phyloP scores from a whole-genome alignment of 345 rosid species.

The Eucalyptus paniculata region DNA sequence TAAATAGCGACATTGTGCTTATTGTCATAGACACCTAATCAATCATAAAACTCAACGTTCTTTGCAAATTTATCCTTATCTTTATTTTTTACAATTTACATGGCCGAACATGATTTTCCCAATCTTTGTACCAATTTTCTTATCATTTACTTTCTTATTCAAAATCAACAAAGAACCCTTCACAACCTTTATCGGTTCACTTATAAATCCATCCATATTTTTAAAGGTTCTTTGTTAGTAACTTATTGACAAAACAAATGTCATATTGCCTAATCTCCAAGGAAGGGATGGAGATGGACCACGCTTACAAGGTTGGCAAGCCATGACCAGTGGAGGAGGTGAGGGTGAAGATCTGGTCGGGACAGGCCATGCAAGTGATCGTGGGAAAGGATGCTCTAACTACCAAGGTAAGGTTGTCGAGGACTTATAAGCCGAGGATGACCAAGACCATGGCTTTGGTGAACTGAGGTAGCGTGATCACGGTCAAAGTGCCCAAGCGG shows the following conservation, averaged over 20 bases:
- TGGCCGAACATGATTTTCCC: not conserved
- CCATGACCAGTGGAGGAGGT: not conserved
- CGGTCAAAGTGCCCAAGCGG: not conserved
- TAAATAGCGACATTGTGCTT: not conserved
- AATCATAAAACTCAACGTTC: not conserved
- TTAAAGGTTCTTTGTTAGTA: too few relatives aligned
- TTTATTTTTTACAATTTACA: not conserved
- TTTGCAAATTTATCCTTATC: not conserved
- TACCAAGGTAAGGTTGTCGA: not conserved
- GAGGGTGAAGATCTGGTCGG: not conserved
- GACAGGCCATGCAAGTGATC: not conserved
- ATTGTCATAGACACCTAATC: not conserved
- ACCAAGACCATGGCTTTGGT: not conserved
- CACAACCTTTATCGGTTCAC: rapidly evolving
- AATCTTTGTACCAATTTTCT: not conserved
- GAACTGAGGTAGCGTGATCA: too few relatives aligned
- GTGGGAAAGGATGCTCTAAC: not conserved
- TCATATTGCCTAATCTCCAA: too few relatives aligned
- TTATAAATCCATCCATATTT: not conserved
- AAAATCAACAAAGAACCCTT: not conserved
- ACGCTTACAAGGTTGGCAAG: too few relatives aligned
- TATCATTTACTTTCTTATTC: not conserved
- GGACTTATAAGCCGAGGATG: not conserved
- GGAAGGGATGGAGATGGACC: too few relatives aligned
- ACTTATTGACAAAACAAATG: too few relatives aligned